Base-by-base conservation (phyloP, 345 rosid species). In the Fremontodendron californicum region DNA sequence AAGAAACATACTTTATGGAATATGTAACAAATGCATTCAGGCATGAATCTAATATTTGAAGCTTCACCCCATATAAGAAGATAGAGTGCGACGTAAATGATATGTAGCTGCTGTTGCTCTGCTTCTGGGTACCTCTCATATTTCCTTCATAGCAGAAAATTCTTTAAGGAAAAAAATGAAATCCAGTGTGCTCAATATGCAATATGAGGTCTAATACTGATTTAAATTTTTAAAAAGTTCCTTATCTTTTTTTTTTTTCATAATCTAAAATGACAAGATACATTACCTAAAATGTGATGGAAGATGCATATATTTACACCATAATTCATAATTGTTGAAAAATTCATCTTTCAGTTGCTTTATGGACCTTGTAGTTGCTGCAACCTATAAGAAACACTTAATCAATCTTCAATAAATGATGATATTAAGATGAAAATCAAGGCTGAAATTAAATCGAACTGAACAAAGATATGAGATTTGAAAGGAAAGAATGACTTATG, bases 11-110 rank as follows among this genome's bases (percentile, higher is more conserved):
- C 99, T 27, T 87, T 84, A 82, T 96, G 99, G 86, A 96, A 94
- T 70, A 96, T 94, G 89, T 92, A 96, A 91, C 99, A 96, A 69
- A 96, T 82, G 86, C 99, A 96, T 84, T 96, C 99, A 37, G 99
- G 98, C 99, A 96, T 94, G 86, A 96, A 96, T 25, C 99, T 90
- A 66, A 91, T 79, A 83, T 96, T 96, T 82, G 99, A 96, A 85
- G 99, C 99, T 88, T 96, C 99, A 23, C 99, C 99, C 99, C 99
- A 96, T 76, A 96, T 90, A 74, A 96, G 98, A 85, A 93, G 95
- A 84, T 91, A 96, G 57, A 96, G 93, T 11, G 90, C 88, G 45
- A 92, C 83, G 78, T 94, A 96, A 74, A 96, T 73, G 83, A 96
- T 97, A 83, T 86, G 81, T 54, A 86, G 63, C 66, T 86, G 97